Evolutionary conservation across 164 flowering plant genomes (phyloP).

Genomic region (Berberis vulgaris): DNA sequence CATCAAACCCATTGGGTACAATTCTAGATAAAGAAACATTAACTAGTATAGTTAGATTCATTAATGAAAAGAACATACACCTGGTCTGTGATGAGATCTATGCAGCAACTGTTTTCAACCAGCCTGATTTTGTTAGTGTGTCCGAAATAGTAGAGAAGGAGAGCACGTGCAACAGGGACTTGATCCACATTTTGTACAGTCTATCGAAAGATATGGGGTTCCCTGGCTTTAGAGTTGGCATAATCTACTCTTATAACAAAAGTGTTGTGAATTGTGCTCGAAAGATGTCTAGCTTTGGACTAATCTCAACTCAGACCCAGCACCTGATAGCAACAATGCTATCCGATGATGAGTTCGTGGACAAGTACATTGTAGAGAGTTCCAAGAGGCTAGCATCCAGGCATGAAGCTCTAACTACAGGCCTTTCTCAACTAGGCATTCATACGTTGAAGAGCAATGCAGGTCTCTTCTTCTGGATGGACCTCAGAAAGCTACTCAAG

Average conservation of each 20-base stretch:
- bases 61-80: conserved; percentile 11
- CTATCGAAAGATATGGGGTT: conserved; percentile 17
- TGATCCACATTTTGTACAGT: conserved; percentile 12
- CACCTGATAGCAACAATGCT: conserved; percentile 9
- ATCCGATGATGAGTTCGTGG: conserved; percentile 12
- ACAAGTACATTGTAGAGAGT: conserved; percentile 2
- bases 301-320: conserved; percentile 14
- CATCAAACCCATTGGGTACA: conserved; percentile 15
- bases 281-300: conserved; percentile 14
- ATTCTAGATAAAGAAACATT: conserved; percentile 10
- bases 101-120: conserved; percentile 12
- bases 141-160: conserved; percentile 6
- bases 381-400: conserved; percentile 8
- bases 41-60: conserved; percentile 8
- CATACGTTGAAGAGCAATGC: conserved; percentile 56
- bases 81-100: conserved; percentile 13
- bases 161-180: conserved; percentile 6
- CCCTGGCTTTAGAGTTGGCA: conserved; percentile 17
- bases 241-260: conserved; percentile 14
- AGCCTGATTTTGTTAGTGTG: conserved; percentile 12
- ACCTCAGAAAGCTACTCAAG: conserved; percentile 45
- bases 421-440: conserved; percentile 29
- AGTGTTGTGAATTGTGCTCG: conserved; percentile 8
- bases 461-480: conserved; percentile 85
- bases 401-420: conserved; percentile 2